Evolutionary conservation across 805 yeast genomes (phyloP).

Genomic region (Dipodascopsis tothii): DNA sequence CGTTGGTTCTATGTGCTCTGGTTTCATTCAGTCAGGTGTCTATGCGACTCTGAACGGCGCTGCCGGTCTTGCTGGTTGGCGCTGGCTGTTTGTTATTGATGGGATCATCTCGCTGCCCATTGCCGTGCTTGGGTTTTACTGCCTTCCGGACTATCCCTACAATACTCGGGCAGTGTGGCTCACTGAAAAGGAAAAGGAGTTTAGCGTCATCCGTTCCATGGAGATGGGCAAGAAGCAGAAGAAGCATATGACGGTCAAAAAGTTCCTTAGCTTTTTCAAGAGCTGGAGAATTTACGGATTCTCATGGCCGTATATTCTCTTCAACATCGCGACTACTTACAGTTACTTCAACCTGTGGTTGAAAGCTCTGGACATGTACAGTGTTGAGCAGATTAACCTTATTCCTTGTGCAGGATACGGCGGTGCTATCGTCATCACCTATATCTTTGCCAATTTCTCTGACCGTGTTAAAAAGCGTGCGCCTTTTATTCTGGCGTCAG

Average conservation of each 20-base stretch:
- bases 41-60: slow-evolving; percentile 18
- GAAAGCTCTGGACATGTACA: slow-evolving; percentile 2
- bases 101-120: slow-evolving; percentile 41
- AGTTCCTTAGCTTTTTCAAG: slow-evolving; percentile 1
- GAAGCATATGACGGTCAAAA: background rate
- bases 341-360: slow-evolving; percentile 7
- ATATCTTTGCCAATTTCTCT: slow-evolving; percentile 3
- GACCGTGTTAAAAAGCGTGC: slow-evolving; percentile 1
- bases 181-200: slow-evolving; percentile 2
- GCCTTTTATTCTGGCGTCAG: slow-evolving; percentile 5
- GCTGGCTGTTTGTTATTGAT: slow-evolving; percentile 39
- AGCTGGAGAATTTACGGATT: slow-evolving; percentile 5
- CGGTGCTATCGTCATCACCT: slow-evolving; percentile 2
- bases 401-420: slow-evolving; percentile 7
- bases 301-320: slow-evolving; percentile 5
- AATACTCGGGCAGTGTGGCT: slow-evolving; percentile 4
- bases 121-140: slow-evolving; percentile 35
- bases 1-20: slow-evolving; percentile 39
- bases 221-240: slow-evolving; percentile 5
- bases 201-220: slow-evolving; percentile 3
- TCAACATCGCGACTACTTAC: slow-evolving; percentile 2
- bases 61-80: slow-evolving; percentile 31
- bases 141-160: slow-evolving; percentile 36
- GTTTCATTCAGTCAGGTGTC: slow-evolving; percentile 49
- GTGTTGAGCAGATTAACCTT: slow-evolving; percentile 5